Evolutionary conservation across 2,329 filamentous ascomycete species (phyloP), one percentile per base, ranked within the genome.

Genomic region (Blumeriella jaapii): DNA sequence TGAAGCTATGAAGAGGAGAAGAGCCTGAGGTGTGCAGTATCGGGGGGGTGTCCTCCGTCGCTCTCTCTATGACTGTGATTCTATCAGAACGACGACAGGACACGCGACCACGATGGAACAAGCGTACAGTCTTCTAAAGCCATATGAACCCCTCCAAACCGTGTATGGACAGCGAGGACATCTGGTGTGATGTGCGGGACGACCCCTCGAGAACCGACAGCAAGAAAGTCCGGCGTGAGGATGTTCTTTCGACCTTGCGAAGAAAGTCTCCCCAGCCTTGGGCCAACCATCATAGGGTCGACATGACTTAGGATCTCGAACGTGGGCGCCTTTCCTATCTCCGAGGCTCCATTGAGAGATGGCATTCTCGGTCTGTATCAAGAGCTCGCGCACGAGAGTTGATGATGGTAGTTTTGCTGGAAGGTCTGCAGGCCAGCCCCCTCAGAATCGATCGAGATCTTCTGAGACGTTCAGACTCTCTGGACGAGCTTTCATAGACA

Each of bases 101-200:
- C 34, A 45, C 36, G 39, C 43, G 34, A 46, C 22, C 6, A 26
- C 8, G n/a, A 22, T 39, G 13, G 23, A n/a, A 17, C 59, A 4
- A 10, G 60, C 82, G 60, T 68, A 95, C 91, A 96, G 59, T 98
- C 91, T 65, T 98, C 91, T 17, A 96, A 63, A 1, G 81, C 83
- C 52, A 91, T 65, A 55, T 93, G 93, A 3, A 83, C 67, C 16
- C 81, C 82, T 17, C 65, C 63, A 40, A 93, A 65, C 4, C 69
- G 56, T 1, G 78, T 76, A 50, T 80, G 66, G 36, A 74, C 77
- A 25, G 61, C 57, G 46, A 91, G 65, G 42, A 81, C 81, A 63
- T 98, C 91, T 24, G 86, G 87, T 3, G 87, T 82, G 45, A 98
- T 61, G 61, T 98, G 91, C 33, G 91, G 86, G 22, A 96, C 65